Conservation (phyloP, 1,284 basidiomycete genomes). For the Fomitopsis betulina region DNA sequence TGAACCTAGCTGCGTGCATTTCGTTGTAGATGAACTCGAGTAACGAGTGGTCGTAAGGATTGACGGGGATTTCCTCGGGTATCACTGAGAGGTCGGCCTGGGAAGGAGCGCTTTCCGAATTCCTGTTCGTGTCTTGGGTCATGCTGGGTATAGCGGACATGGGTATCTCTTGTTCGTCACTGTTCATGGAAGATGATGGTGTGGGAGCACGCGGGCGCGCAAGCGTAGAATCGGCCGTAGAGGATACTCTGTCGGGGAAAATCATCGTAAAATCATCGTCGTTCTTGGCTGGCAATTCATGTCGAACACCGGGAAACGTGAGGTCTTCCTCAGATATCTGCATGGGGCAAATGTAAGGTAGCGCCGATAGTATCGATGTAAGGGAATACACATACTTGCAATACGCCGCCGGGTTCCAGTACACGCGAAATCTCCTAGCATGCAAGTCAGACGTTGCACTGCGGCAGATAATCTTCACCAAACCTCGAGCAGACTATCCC, state of each 20-base stretch:
- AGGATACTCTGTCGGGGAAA: slow-evolving; percentile 3
- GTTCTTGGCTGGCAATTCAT: slow-evolving; percentile 5
- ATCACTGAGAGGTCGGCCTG: neutral
- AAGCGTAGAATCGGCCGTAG: slow-evolving; percentile 3
- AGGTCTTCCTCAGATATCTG: slow-evolving; percentile 70
- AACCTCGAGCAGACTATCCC: slow-evolving; percentile 57
- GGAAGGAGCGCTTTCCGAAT: neutral
- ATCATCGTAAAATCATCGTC: neutral
- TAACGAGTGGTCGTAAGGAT: slow-evolving; percentile 64
- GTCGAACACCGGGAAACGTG: slow-evolving; percentile 50
- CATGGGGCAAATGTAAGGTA: neutral
- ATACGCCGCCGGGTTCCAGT: slow-evolving; percentile 61
- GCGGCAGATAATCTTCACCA: neutral
- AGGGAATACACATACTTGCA: slow-evolving; percentile 43
- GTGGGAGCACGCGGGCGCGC: slow-evolving; percentile 3
- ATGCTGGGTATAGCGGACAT: neutral
- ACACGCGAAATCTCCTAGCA: slow-evolving; percentile 53
- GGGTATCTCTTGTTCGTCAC: neutral
- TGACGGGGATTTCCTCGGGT: slow-evolving; percentile 25
- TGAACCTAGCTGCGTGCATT: slow-evolving; percentile 60
- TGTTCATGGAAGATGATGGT: slow-evolving; percentile 9
- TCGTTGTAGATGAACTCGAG: slow-evolving; percentile 62
- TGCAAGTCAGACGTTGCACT: neutral
- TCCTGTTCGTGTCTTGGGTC: neutral
- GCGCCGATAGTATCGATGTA: neutral